Base-by-base conservation (phyloP, 352 stramenopile species). In the Phytophthora citrophthora region DNA sequence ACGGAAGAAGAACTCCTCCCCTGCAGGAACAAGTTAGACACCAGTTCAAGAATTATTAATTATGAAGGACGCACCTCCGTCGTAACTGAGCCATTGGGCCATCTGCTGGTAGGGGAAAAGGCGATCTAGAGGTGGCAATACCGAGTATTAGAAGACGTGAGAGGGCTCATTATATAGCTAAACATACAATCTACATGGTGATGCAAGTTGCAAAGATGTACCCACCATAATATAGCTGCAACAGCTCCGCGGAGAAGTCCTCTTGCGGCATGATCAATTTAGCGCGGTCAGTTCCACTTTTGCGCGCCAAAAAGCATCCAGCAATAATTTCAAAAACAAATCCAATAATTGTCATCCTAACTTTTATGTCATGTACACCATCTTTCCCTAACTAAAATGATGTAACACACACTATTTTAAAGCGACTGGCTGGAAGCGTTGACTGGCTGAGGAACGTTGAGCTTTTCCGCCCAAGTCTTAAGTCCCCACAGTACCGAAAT, bases 51-150 rank as follows among this genome's bases (percentile, higher is more conserved):
- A 3, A 13, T n/a, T 29, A 11, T 11, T 52, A 24, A 54, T 4
- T 62, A 32, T 16, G 15, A 16, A 39, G 7, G 5, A 68, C 67
- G 20, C 46, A 93, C 83, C 82, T 69, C 80, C 72, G 50, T 90
- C 86, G 79, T 96, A 96, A 52, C 76, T 81, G 2, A 96, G 76
- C 88, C 88, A 96, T 43, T 90, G 78, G 27, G 76, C 49, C 77
- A 96, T 94, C 71, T 94, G 83, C 54, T 92, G 72, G 50, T 96
- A 96, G 36, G 88, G 88, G 52, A 96, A 96, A 23, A 96, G 77
- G 26, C 88, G 84, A 65, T 96, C 88, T 94, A 31, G 2, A 36
- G 5, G 31, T 8, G 15, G 31, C 43, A 53, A 61, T 8, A 61
- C 27, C 16, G 24, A 41, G 15, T 5, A 9, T 10, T 26, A 31